Evolutionary conservation across 139 green algal species (phyloP).

Genomic region (Chlamydomonas sp.): DNA sequence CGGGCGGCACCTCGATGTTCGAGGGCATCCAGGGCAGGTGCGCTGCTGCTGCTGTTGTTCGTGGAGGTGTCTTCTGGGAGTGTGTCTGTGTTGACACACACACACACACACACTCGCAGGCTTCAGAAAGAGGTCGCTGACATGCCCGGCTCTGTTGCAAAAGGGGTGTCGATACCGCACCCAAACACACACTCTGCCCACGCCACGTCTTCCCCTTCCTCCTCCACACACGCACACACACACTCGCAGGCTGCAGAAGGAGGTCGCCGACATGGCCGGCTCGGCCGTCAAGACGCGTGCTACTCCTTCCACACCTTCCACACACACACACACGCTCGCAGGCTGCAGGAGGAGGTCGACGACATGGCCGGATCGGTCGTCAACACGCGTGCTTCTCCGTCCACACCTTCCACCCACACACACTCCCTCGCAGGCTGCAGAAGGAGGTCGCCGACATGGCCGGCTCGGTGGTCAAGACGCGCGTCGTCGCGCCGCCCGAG

Average conservation of each 20-base stretch:
- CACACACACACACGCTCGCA: no score
- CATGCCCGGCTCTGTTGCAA: neutral
- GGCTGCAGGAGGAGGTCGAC: neutral
- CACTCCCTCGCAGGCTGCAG: no score
- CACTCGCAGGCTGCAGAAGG: slow-evolving; percentile 13
- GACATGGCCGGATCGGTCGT: neutral
- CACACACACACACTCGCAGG: no score
- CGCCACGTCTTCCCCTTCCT: no score
- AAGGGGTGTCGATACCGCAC: slow-evolving; percentile 42
- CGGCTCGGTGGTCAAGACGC: slow-evolving; percentile 54
- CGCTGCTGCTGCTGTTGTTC: no score
- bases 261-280: slow-evolving; percentile 14
- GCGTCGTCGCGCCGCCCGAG: slow-evolving; percentile 59
- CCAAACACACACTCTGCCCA: slow-evolving; percentile 86
- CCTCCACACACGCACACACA: no score
- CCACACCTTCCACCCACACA: no score
- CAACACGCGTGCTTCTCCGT: neutral
- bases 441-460: slow-evolving; percentile 16
- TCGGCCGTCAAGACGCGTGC: slow-evolving; percentile 64
- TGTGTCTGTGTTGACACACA: neutral
- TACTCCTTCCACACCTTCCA: no score
- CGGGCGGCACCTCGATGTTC: slow-evolving; percentile 87
- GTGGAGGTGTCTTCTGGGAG: no score
- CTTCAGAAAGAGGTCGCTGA: neutral
- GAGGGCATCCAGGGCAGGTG: slow-evolving; percentile 43